phyloP scores from a whole-genome alignment of 306 rosid genomes.

The Ormosia emarginata region DNA sequence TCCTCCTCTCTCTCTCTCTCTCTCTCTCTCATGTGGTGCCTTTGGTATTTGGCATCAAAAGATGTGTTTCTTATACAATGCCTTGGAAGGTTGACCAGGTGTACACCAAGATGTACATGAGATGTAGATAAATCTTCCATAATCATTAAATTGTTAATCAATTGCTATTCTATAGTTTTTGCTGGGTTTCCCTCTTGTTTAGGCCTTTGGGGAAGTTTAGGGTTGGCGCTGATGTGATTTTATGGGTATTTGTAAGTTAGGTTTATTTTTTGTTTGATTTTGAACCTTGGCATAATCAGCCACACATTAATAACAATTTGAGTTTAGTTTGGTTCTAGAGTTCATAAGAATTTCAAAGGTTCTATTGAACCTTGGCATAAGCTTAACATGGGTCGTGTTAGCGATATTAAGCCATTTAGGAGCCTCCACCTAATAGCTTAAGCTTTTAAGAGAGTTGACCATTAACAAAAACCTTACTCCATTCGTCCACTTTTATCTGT shows the following conservation, averaged over 20 bases:
- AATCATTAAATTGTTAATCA: background rate
- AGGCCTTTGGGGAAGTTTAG: background rate
- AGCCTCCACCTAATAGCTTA: background rate
- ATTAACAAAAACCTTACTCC: background rate
- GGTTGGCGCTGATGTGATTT: background rate
- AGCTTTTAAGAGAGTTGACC: background rate
- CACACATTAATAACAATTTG: background rate
- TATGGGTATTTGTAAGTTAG: background rate
- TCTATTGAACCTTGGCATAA: background rate
- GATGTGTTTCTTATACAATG: background rate
- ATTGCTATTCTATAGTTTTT: conserved; percentile 13
- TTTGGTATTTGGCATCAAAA: background rate
- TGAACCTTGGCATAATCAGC: background rate
- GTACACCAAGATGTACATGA: background rate
- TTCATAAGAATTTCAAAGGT: background rate
- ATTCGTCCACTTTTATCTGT: no score
- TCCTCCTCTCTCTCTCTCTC: background rate
- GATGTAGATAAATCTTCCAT: background rate
- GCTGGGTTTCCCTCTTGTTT: background rate
- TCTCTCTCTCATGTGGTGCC: background rate
- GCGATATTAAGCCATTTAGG: background rate
- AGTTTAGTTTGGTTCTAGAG: background rate
- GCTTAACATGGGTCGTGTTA: background rate
- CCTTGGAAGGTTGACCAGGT: background rate
- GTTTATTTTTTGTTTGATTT: background rate